A percentile compares a stretch with the other conserved stretches of the same genome.
phyloP scores from a whole-genome alignment of 2,329 filamentous ascomycete genomes.

The Mollisiaceae sp. region DNA sequence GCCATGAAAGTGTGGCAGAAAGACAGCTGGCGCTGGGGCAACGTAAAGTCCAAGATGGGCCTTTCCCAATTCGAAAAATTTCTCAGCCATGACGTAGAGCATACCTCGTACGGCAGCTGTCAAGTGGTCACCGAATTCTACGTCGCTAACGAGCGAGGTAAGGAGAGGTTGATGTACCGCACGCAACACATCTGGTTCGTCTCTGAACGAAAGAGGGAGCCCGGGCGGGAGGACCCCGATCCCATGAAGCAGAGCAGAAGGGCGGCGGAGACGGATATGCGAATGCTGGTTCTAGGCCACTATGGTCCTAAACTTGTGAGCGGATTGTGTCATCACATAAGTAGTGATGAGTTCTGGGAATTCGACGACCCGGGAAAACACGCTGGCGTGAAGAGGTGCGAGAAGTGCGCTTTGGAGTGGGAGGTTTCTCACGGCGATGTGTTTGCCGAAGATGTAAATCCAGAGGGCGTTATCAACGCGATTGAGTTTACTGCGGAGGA shows the following conservation, averaged over 20 bases:
- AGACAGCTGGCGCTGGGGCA: background rate
- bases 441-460: background rate
- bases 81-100: background rate
- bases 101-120: background rate
- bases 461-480: background rate
- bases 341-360: background rate
- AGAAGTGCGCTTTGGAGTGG: slow-evolving; percentile 1
- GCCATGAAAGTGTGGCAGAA: background rate
- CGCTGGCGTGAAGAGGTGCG: background rate
- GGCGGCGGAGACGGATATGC: background rate
- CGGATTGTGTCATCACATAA: background rate
- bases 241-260: too few species aligned
- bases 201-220: background rate
- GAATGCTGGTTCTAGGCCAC: background rate
- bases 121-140: background rate
- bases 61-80: background rate
- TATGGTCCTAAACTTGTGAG: background rate
- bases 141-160: background rate
- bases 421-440: background rate
- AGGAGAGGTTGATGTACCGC: slow-evolving; percentile 3
- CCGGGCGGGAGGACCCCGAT: too few species aligned
- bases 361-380: background rate
- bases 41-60: background rate
- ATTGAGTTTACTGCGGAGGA: background rate
- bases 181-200: slow-evolving; percentile 2